Evolutionary conservation across 148 eudicot genomes (phyloP), one percentile per base, ranked within the genome.

Genomic region (Simmondsia chinensis): DNA sequence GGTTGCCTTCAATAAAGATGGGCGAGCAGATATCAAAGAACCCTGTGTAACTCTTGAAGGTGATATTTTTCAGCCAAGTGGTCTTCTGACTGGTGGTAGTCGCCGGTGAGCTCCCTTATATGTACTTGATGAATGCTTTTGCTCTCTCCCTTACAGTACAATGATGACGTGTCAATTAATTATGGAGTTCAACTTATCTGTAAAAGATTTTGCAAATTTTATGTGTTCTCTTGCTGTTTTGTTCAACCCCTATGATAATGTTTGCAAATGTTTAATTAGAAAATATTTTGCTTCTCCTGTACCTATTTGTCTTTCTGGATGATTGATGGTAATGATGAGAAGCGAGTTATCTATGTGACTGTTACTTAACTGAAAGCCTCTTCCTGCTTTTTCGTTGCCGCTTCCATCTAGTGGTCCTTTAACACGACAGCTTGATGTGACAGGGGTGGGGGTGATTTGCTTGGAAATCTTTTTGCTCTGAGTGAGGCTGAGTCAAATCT

Each of bases 51-150:
- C 94, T 33, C 79, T 82, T 39, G 96, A 93, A 61, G 99, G 99
- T 13, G 99, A 93, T 46, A 57, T 93, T 45, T 86, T 82, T 78
- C 93, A 82, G 66, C 99, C 99, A 42, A 86, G 99, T 71, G 99
- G 99, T 56, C 86, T 86, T 61, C 61, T 93, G 45, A 93, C 99
- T 31, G 99, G 99, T 70, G 99, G 99, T 42, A 86, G 96, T 65
- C 99, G 99, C 60, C 82, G 77, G 99, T 93, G 68, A 42, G 70
- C 3, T 27, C 47, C 12, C 23, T 34, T 26, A 1, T 35, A n/a
- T 43, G 9, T n/a, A 41, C 22, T 6, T 27, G 56, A 38, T 16
- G 3, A 10, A 26, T 20, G 50, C 7, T 20, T 24, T 31, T 3
- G 4, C 0, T 5, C 19, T 20, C 23, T 12, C 18, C 21, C 9